phyloP scores from a whole-genome alignment of 163 green algal species.

The Chloromonas sp. region DNA sequence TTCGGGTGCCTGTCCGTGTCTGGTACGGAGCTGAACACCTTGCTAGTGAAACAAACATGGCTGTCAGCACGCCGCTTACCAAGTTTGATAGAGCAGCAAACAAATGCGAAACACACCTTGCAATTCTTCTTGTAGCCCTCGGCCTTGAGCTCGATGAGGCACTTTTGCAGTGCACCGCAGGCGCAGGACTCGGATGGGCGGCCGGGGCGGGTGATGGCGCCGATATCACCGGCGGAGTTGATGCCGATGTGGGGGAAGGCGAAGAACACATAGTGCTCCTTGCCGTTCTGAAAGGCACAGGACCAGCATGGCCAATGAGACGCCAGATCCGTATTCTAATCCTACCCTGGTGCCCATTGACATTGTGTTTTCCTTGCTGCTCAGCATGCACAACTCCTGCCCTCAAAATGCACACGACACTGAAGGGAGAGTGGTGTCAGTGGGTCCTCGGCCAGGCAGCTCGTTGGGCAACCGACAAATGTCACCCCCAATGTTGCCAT shows the following conservation, averaged over 20 bases:
- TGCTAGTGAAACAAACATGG: background rate
- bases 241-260: constrained; percentile 90
- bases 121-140: constrained; percentile 31
- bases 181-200: constrained; percentile 58
- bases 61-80: background rate
- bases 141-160: constrained; percentile 28
- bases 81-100: background rate
- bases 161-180: constrained; percentile 71
- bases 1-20: background rate
- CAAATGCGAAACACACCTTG: constrained; percentile 10
- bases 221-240: constrained; percentile 56
- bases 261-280: constrained; percentile 88
- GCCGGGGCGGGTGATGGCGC: constrained; percentile 64
- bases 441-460: too few relatives aligned
- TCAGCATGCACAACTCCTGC: constrained; percentile 9
- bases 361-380: background rate
- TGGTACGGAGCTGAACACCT: background rate
- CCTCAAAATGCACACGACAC: too few relatives aligned
- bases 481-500: too few relatives aligned
- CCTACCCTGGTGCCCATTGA: background rate
- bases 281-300: constrained; percentile 31
- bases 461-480: too few relatives aligned
- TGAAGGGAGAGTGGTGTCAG: too few relatives aligned
- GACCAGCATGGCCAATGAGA: background rate
- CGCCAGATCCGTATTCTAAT: background rate